Evolutionary conservation across 2,329 filamentous ascomycete genomes (phyloP), one percentile per base, ranked within the genome.

Genomic region (Thelonectria discophora): DNA sequence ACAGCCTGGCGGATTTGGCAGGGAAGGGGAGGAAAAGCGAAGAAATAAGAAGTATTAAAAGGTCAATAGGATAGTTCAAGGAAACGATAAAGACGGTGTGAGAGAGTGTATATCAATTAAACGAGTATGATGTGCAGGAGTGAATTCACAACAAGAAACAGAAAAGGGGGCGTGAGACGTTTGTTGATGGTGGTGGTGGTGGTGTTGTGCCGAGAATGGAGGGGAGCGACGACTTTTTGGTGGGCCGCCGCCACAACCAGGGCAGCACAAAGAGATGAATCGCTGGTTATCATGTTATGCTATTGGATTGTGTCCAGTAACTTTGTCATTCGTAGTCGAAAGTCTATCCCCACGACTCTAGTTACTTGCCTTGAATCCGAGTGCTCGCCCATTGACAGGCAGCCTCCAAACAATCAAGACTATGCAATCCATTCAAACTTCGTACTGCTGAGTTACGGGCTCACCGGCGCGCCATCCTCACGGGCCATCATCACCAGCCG

Each of bases 381-480:
- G 10, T 11, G n/a, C 18, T 6, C 51, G 2, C 32, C 27, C 11
- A 10, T 32, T 42, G 47, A 32, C 20, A 42, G 5, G 27, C 34
- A 42, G 30, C 49, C 12, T 46, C 51, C 47, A 11, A 34, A 40
- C 42, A 32, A 56, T 51, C 58, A 27, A 42, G 15, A 51, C 40
- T n/a, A n/a, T n/a, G n/a, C n/a, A n/a, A 30, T 30, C 3, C 21
- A 24, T 24, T 3, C 5, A 30, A 30, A 30, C 27, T 30, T 30
- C 27, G 4, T 7, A 24, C 24, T 4, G 24, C 9, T 30, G 27
- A 30, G 27, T 30, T 27, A 42, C 58, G 58, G 58, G 18, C 53
- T 61, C 43, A 18, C 53, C 53, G 53, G 53, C 32, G 42, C 47
- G 51, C 54, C 58, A 13, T n/a, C 12, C 53, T 42, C 58, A 61